A percentile compares a stretch with the other conserved stretches of the same genome.
Conservation (phyloP, 179 eudicot species). For the Vitellaria paradoxa region DNA sequence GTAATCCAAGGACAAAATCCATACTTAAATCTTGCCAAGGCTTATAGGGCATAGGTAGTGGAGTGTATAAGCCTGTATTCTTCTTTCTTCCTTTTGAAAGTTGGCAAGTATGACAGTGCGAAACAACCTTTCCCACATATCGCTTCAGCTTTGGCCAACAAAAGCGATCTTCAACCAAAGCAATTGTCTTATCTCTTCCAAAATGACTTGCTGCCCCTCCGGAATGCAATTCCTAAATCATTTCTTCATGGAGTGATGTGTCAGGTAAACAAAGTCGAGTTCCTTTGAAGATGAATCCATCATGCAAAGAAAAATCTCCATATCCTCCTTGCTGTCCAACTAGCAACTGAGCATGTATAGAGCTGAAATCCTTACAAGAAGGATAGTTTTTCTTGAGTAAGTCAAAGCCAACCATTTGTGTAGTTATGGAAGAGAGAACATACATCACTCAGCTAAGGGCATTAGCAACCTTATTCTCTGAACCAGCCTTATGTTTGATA, state of each 20-base stretch:
- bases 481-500: slow-evolving; percentile 1
- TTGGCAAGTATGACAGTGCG: not conserved
- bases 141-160: not conserved
- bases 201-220: slow-evolving; percentile 1
- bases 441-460: not conserved
- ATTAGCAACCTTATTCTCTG: not conserved
- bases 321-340: not conserved
- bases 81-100: not conserved
- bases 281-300: slow-evolving; percentile 3
- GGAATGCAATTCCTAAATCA: slow-evolving; percentile 4
- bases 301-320: not conserved
- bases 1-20: not conserved
- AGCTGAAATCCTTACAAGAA: not conserved
- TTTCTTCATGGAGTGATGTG: not conserved
- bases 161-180: not conserved
- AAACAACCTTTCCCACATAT: not conserved
- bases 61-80: not conserved
- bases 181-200: slow-evolving; percentile 7
- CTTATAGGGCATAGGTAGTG: not conserved
- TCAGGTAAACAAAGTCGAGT: not conserved
- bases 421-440: not conserved
- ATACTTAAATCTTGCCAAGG: slow-evolving; percentile 2
- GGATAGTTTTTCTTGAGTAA: not conserved
- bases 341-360: not conserved
- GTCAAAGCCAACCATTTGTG: not conserved